phyloP scores from a whole-genome alignment of 176 grass and related monocot genomes.

The Oryza australiensis region DNA sequence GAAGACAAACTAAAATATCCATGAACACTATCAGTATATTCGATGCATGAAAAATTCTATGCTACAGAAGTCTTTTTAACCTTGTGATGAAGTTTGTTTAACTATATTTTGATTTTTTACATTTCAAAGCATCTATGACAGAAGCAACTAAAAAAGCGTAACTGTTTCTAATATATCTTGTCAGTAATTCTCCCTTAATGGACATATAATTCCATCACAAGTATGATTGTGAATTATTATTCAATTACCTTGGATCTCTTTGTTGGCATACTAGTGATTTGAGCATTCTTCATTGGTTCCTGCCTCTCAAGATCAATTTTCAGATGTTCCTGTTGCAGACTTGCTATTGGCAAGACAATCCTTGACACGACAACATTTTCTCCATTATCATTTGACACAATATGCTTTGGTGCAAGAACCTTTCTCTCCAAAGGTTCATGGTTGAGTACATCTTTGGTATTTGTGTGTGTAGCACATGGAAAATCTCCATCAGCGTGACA shows the following conservation, averaged over 20 bases:
- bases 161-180: slow-evolving; percentile 9
- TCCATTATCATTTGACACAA: slow-evolving; percentile 36
- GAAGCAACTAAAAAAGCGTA: neutral
- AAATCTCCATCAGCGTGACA: slow-evolving; percentile 7
- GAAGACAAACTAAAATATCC: neutral
- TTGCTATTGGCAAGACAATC: slow-evolving; percentile 46
- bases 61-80: neutral
- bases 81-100: slow-evolving; percentile 18
- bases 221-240: neutral
- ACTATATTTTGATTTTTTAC: neutral
- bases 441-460: slow-evolving; percentile 20
- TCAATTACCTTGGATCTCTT: slow-evolving; percentile 44
- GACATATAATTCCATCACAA: neutral
- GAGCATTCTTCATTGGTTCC: neutral
- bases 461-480: neutral
- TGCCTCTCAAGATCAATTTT: slow-evolving; percentile 25
- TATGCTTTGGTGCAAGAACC: slow-evolving; percentile 35
- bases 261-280: neutral
- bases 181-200: neutral
- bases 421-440: slow-evolving; percentile 15
- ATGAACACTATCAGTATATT: neutral
- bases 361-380: slow-evolving; percentile 26
- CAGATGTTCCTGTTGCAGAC: slow-evolving; percentile 10
- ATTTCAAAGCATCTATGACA: neutral
- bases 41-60: neutral